Conservation (phyloP, 176 grass and related monocot genomes). For the Echinochloa phyllopogon region DNA sequence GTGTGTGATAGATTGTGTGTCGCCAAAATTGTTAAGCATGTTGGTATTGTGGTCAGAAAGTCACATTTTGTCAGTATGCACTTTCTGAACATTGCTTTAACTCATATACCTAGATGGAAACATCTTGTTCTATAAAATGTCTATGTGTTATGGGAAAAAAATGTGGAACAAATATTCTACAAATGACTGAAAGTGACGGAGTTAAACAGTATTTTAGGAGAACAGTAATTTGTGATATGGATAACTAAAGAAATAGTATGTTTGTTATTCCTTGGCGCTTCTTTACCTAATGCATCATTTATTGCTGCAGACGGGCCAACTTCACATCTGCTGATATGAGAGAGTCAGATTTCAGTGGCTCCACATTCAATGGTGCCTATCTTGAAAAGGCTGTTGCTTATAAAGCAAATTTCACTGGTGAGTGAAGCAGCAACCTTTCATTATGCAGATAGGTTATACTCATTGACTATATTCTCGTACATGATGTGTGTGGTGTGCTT, state of each 20-base stretch:
- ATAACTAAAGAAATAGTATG: background rate
- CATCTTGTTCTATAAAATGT: background rate
- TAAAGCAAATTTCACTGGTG: slow-evolving; percentile 89
- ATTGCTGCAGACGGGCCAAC: slow-evolving; percentile 72
- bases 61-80: background rate
- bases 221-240: background rate
- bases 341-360: slow-evolving; percentile 93
- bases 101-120: background rate
- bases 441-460: background rate
- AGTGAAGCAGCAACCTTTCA: slow-evolving; percentile 26
- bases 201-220: background rate
- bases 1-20: background rate
- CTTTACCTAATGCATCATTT: slow-evolving; percentile 26
- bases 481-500: slow-evolving; percentile 14
- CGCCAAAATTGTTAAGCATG: background rate
- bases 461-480: background rate
- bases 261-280: background rate
- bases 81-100: background rate
- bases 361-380: slow-evolving; percentile 98
- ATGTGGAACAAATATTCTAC: background rate
- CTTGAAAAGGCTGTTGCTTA: slow-evolving; percentile 98
- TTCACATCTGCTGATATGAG: slow-evolving; percentile 94
- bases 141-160: slow-evolving; percentile 5
- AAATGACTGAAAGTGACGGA: background rate
- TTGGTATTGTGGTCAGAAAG: background rate